Conservation (phyloP, 352 stramenopile genomes). For the Phytophthora cactorum region DNA sequence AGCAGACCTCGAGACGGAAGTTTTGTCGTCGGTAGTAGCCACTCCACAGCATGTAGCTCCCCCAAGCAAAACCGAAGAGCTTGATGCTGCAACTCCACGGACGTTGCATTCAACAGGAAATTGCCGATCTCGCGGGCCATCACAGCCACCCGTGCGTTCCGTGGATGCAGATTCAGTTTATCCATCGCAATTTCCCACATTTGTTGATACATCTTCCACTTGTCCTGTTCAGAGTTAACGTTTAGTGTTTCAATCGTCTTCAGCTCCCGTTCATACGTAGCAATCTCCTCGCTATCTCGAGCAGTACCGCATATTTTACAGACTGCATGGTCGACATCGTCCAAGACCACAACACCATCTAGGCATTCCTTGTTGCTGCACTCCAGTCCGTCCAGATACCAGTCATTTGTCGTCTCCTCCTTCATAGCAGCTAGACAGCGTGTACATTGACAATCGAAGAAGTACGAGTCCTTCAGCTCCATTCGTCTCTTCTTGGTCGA, state of each 20-base stretch:
- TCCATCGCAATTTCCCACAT: slow-evolving; percentile 27
- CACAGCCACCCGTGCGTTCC: slow-evolving; percentile 37
- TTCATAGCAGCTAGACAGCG: slow-evolving; percentile 28
- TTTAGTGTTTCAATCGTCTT: slow-evolving; percentile 11
- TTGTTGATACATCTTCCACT: slow-evolving; percentile 39
- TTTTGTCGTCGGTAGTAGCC: slow-evolving; percentile 44
- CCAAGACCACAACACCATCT: slow-evolving; percentile 23
- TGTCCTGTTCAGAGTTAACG: slow-evolving; percentile 15
- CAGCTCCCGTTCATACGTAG: slow-evolving; percentile 21
- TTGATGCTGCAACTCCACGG: slow-evolving; percentile 6
- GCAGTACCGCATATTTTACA: slow-evolving; percentile 37
- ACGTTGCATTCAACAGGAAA: slow-evolving; percentile 36
- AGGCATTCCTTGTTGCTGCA: slow-evolving; percentile 32
- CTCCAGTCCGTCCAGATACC: slow-evolving; percentile 47
- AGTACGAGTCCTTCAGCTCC: slow-evolving; percentile 64
- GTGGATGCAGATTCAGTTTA: slow-evolving; percentile 37
- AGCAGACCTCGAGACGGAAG: slow-evolving; percentile 52
- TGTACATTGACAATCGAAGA: slow-evolving; percentile 66
- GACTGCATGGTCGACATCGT: neutral
- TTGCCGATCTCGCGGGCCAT: slow-evolving; percentile 47
- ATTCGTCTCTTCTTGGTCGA: slow-evolving; percentile 41
- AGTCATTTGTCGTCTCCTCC: slow-evolving; percentile 33
- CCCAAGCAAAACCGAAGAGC: slow-evolving; percentile 33
- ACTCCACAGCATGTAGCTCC: slow-evolving; percentile 47
- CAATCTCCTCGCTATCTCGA: slow-evolving; percentile 10